These are phyloP conservation scores for Dactylellina sp. DNA, from an alignment of 2,329 filamentous ascomycete genomes.

Conservation along the genomic window DNA sequence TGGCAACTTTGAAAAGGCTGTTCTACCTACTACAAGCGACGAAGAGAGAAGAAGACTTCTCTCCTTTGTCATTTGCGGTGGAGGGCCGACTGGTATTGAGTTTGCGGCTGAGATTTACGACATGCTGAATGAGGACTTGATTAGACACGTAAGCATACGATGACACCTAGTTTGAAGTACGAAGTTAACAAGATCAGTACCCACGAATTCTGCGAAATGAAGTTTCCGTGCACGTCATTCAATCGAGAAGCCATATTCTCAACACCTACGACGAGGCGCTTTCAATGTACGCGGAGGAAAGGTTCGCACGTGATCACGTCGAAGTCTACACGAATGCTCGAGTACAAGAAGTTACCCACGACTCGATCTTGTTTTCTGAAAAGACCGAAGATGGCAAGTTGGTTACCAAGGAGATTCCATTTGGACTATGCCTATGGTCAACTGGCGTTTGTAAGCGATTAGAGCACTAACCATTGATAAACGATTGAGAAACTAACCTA, in stretches of 20 bases:
- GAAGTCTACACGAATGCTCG: conserved; percentile 92
- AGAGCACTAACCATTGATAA: neutral
- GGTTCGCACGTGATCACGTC: conserved; percentile 90
- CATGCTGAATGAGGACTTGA: conserved; percentile 91
- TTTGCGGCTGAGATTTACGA: conserved; percentile 97
- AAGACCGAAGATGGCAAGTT: conserved; percentile 77
- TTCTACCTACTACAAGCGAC: conserved; percentile 90
- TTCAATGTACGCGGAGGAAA: conserved; percentile 89
- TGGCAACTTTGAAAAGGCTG: conserved; percentile 88
- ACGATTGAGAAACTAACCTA: neutral
- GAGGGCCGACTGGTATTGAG: conserved; percentile 95
- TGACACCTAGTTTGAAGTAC: neutral
- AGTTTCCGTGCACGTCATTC: conserved; percentile 96
- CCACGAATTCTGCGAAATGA: conserved; percentile 93
- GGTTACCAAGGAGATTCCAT: conserved; percentile 91
- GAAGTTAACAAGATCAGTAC: conserved; percentile 69
- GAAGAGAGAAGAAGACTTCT: conserved; percentile 86
- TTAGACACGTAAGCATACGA: conserved; percentile 11
- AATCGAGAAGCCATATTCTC: conserved; percentile 91
- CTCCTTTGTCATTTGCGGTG: conserved; percentile 95
- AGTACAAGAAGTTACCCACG: conserved; percentile 85
- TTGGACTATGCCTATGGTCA: conserved; percentile 97
- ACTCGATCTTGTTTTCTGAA: conserved; percentile 91
- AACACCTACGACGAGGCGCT: conserved; percentile 98
- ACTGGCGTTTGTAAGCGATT: conserved; percentile 77